These are phyloP conservation scores for Coemansia sp. DNA, from an alignment of 192 early-diverging fungal genomes.

Conservation along the genomic window DNA sequence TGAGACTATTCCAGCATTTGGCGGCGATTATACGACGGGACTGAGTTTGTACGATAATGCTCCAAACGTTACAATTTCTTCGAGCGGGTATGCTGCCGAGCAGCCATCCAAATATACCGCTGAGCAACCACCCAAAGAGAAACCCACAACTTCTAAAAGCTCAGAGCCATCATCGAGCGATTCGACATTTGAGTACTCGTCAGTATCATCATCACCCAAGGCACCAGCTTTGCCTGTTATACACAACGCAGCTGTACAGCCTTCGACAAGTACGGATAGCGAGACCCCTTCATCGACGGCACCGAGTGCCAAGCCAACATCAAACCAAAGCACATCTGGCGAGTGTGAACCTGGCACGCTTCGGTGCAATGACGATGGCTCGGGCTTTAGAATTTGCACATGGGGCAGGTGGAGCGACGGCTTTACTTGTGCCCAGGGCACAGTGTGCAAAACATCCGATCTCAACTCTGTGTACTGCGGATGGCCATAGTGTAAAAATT, in stretches of 20 bases:
- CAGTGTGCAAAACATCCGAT: not conserved
- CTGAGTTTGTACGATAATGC: not conserved
- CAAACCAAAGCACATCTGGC: not conserved
- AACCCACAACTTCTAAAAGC: too few species aligned
- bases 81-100: not conserved
- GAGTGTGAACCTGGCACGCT: not conserved
- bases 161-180: not conserved
- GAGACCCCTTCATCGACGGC: not conserved
- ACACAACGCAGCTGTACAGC: not conserved
- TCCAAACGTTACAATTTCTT: not conserved
- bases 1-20: slow-evolving; percentile 54
- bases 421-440: not conserved
- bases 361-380: not conserved
- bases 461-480: not conserved
- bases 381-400: not conserved
- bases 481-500: not conserved
- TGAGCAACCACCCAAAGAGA: not conserved
- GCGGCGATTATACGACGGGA: not conserved
- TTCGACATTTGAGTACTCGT: not conserved
- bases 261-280: not conserved
- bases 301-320: not conserved
- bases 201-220: not conserved
- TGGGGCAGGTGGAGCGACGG: not conserved
- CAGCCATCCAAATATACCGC: not conserved
- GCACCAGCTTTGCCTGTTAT: not conserved